Percentiles rank a stretch among this genome's conserved stretches.
phyloP scores from a whole-genome alignment of 1,284 basidiomycete species.

The Ustilago vetiveriae region DNA sequence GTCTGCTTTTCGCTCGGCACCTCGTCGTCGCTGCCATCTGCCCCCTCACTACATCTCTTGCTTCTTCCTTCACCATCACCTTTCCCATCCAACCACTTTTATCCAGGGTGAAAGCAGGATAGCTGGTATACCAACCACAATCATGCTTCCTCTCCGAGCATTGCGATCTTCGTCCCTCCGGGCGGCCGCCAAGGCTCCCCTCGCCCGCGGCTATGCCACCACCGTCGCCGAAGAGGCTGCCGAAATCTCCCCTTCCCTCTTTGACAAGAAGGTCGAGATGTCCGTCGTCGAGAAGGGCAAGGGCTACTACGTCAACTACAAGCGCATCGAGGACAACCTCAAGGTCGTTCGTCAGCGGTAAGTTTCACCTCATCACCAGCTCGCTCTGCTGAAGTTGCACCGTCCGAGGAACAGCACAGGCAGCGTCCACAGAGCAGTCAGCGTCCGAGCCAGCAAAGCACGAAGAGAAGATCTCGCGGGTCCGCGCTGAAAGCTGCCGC shows the following conservation, averaged over 20 bases:
- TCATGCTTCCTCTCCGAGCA: constrained; percentile 56
- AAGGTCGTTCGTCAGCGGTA: constrained; percentile 64
- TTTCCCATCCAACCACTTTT: constrained; percentile 10
- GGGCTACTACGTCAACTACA: constrained; percentile 67
- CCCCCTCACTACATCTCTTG: constrained; percentile 1
- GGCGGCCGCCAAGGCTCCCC: constrained; percentile 48
- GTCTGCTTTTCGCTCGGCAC: neutral
- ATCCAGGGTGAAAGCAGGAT: constrained; percentile 41
- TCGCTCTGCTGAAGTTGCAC: neutral
- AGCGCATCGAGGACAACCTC: constrained; percentile 66
- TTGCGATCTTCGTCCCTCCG: constrained; percentile 48
- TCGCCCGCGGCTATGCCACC: constrained; percentile 63
- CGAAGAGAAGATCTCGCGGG: no score
- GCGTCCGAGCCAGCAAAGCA: no score
- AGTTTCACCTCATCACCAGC: constrained; percentile 9
- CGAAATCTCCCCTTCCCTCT: constrained; percentile 55
- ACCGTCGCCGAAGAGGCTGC: constrained; percentile 63
- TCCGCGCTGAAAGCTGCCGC: no score
- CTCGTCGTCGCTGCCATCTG: constrained; percentile 7
- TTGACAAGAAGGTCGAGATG: constrained; percentile 66
- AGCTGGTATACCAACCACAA: constrained; percentile 37
- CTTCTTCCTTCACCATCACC: constrained; percentile 18
- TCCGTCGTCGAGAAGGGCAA: constrained; percentile 65
- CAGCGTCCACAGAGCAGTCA: no score
- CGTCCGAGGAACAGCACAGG: neutral